Evolutionary conservation across 192 early-diverging fungal genomes (phyloP), one percentile per base, ranked within the genome.

Genomic region (Backusella australiensis): DNA sequence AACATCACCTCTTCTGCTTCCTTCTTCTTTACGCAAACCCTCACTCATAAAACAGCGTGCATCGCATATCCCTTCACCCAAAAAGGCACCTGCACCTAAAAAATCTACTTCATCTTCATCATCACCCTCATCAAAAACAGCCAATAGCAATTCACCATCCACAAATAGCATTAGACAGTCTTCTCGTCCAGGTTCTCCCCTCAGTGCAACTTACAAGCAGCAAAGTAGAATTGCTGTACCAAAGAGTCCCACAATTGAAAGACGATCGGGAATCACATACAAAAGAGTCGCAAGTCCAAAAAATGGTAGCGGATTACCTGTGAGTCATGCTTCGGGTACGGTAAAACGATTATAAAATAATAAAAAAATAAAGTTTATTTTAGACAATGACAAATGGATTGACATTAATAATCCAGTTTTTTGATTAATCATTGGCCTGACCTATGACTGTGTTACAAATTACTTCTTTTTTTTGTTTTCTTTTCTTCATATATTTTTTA

Each of bases 31-130:
- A 14, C 34, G 21, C 41, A 63, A 32, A 23, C 34, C 52, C 2
- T 75, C 69, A 11, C 76, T 68, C n/a, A 36, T 81, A 34, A 69
- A 76, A 12, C 70, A 77, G 21, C 69, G 80, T 34, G 71, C 80
- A 26, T 77, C 80, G 19, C 80, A 81, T 72, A 81, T 81, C 7
- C 80, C 80, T 26, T 67, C 73, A 15, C 76, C 80, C 15, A 41
- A 36, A 32, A 32, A 39, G 17, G 35, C 34, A 29, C 21, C 68
- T 5, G 21, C 36, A 12, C 34, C 68, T 23, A 36, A 36, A 41
- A 69, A 69, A 23, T 69, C 68, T 21, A 32, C 41, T 17, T 46
- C 29, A 19, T 63, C 56, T 29, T 29, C 23, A 29, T 23, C 56
- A 29, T 63, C 56, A 11, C 4, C 56, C 19, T 21, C 53, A 63